phyloP scores from a whole-genome alignment of 495 filamentous ascomycete species.

The Xylaria sp. region DNA sequence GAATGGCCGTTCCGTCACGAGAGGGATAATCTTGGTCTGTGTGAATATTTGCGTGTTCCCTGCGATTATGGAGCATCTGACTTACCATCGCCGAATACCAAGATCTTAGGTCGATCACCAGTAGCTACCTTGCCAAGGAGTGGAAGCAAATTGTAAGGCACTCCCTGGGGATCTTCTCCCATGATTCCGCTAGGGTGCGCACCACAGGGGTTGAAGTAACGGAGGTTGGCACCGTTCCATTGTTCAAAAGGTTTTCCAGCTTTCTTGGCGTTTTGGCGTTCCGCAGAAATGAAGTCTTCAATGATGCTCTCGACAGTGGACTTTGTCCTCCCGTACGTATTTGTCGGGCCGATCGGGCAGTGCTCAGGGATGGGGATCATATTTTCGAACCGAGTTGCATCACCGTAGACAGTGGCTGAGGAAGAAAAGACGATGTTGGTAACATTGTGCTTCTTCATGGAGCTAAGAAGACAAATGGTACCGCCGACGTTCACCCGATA shows the following conservation, averaged over 20 bases:
- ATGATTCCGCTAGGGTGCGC: conserved; percentile 96
- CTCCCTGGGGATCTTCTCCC: conserved; percentile 96
- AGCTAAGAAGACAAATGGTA: conserved; percentile 83
- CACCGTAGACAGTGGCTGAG: conserved; percentile 87
- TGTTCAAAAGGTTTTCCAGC: conserved; percentile 75
- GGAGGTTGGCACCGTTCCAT: conserved; percentile 92
- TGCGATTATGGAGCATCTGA: conserved; percentile 1
- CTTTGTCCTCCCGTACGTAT: conserved; percentile 97
- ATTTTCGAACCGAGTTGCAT: conserved; percentile 92
- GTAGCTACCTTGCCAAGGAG: conserved; percentile 94
- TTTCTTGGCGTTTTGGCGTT: conserved; percentile 84
- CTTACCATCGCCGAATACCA: conserved; percentile 93
- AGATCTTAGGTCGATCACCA: conserved; percentile 90
- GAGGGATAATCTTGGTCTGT: conserved; percentile 79
- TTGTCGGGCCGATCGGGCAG: conserved; percentile 95
- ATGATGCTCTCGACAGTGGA: conserved; percentile 88
- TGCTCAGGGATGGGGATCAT: conserved; percentile 99
- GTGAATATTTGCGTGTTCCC: not conserved
- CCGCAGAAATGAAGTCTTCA: conserved; percentile 85
- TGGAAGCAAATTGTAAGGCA: conserved; percentile 95
- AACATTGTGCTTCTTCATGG: conserved; percentile 88
- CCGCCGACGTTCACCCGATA: conserved; percentile 96
- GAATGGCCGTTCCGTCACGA: conserved; percentile 77
- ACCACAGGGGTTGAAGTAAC: conserved; percentile 98
- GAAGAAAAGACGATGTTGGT: conserved; percentile 97